phyloP scores from a whole-genome alignment of 495 filamentous ascomycete species.

The Neurospora sublineolata region DNA sequence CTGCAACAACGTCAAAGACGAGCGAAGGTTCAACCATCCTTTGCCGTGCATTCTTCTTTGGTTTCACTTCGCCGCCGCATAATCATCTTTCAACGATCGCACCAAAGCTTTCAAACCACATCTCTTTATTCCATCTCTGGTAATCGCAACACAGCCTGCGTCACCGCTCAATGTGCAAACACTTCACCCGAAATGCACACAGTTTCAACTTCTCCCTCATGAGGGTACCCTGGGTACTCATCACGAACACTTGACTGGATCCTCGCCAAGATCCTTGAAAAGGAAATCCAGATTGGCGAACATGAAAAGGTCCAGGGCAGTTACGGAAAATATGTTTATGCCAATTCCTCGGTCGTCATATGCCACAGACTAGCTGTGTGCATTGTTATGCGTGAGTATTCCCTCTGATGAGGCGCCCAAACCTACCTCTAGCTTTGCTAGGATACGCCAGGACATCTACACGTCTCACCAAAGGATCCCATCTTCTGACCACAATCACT shows the following conservation, averaged over 20 bases:
- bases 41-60: not conserved
- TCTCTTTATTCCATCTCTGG: too few relatives aligned
- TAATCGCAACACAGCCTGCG: too few relatives aligned
- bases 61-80: not conserved
- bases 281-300: constrained; percentile 88
- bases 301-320: constrained; percentile 98
- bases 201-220: too few relatives aligned
- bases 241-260: too few relatives aligned
- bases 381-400: too few relatives aligned
- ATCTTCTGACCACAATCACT: constrained; percentile 97
- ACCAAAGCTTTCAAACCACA: too few relatives aligned
- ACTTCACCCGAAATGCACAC: too few relatives aligned
- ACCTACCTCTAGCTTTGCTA: constrained; percentile 7
- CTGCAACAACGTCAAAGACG: not conserved
- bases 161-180: not conserved
- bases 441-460: constrained; percentile 61
- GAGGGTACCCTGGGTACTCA: too few relatives aligned
- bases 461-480: constrained; percentile 76
- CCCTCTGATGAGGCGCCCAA: too few relatives aligned
- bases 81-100: not conserved
- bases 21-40: not conserved
- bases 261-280: constrained; percentile 57
- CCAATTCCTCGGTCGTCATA: too few relatives aligned
- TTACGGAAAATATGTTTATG: constrained; percentile 70
- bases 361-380: too few relatives aligned